A percentile compares a stretch with the other conserved stretches of the same genome.
Evolutionary conservation across 2,329 filamentous ascomycete genomes (phyloP).

Genomic region (Penicillium frequentans): DNA sequence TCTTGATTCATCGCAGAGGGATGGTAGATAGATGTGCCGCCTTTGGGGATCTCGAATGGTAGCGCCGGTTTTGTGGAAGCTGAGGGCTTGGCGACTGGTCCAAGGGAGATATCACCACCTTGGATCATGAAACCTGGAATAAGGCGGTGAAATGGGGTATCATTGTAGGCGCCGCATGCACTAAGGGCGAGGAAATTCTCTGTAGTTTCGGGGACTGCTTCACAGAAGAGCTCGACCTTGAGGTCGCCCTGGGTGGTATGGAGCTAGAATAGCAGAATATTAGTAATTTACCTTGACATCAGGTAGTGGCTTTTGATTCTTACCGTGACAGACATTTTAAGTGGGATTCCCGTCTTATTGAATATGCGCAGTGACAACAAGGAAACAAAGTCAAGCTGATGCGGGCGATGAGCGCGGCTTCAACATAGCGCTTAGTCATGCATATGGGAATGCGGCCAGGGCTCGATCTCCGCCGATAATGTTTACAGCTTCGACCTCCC

Average conservation of each 20-base stretch:
- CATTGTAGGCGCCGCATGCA: slow-evolving; percentile 60
- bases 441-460: neutral
- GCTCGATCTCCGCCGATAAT: neutral
- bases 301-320: slow-evolving; percentile 6
- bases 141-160: slow-evolving; percentile 63
- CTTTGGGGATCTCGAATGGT: slow-evolving; percentile 52
- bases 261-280: slow-evolving; percentile 46
- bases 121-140: slow-evolving; percentile 67
- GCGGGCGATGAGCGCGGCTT: slow-evolving; percentile 2
- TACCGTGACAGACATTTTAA: slow-evolving; percentile 36
- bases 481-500: slow-evolving; percentile 4
- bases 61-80: slow-evolving; percentile 43
- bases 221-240: slow-evolving; percentile 95
- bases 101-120: slow-evolving; percentile 55
- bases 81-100: slow-evolving; percentile 43
- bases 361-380: neutral
- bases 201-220: slow-evolving; percentile 87
- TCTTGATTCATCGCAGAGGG: slow-evolving; percentile 60
- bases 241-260: slow-evolving; percentile 88
- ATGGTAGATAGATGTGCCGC: slow-evolving; percentile 57
- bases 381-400: slow-evolving; percentile 6
- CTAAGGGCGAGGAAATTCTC: slow-evolving; percentile 72
- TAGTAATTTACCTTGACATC: neutral
- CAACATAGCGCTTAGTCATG: slow-evolving; percentile 20
- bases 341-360: neutral